Percentiles rank a stretch among this genome's conserved stretches.
These are phyloP conservation scores for Mycena maculata DNA, from an alignment of 768 basidiomycete genomes.

Conservation along the genomic window DNA sequence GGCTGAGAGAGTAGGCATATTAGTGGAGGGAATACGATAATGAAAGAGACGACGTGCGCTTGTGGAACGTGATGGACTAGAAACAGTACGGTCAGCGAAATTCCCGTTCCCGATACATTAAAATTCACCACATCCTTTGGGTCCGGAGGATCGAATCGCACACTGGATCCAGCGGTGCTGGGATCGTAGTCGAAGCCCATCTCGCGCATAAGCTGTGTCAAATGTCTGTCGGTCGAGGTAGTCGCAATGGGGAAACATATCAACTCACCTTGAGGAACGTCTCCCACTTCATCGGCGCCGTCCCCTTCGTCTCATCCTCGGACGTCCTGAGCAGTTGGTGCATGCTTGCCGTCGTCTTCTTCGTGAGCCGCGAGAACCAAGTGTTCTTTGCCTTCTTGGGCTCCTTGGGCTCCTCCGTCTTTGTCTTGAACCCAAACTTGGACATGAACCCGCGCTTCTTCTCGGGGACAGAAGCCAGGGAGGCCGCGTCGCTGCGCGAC, in stretches of 20 bases:
- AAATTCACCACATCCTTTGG: slow-evolving; percentile 55
- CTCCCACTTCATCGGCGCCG: slow-evolving; percentile 81
- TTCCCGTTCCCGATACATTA: background rate
- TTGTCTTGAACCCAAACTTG: slow-evolving; percentile 53
- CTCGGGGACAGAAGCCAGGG: slow-evolving; percentile 58
- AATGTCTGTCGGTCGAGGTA: background rate
- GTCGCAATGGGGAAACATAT: slow-evolving; percentile 19
- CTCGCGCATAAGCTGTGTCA: slow-evolving; percentile 73
- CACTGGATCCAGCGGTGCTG: slow-evolving; percentile 84
- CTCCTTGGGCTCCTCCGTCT: slow-evolving; percentile 50
- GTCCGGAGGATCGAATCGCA: slow-evolving; percentile 83
- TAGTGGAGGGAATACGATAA: slow-evolving; percentile 9
- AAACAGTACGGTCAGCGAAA: background rate
- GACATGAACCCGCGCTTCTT: slow-evolving; percentile 62
- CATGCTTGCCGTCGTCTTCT: slow-evolving; percentile 70
- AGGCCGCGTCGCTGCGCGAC: slow-evolving; percentile 66
- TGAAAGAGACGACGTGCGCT: slow-evolving; percentile 58
- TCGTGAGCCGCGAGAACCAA: slow-evolving; percentile 68
- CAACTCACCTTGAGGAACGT: slow-evolving; percentile 72
- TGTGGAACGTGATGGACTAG: slow-evolving; percentile 73
- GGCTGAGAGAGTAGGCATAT: slow-evolving; percentile 52
- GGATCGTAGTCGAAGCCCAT: slow-evolving; percentile 83
- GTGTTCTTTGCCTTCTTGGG: slow-evolving; percentile 59
- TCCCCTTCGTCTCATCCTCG: slow-evolving; percentile 66
- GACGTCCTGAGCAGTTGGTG: slow-evolving; percentile 71